Conservation (phyloP, 352 stramenopile species). For the Halophytophthora polymorphica region DNA sequence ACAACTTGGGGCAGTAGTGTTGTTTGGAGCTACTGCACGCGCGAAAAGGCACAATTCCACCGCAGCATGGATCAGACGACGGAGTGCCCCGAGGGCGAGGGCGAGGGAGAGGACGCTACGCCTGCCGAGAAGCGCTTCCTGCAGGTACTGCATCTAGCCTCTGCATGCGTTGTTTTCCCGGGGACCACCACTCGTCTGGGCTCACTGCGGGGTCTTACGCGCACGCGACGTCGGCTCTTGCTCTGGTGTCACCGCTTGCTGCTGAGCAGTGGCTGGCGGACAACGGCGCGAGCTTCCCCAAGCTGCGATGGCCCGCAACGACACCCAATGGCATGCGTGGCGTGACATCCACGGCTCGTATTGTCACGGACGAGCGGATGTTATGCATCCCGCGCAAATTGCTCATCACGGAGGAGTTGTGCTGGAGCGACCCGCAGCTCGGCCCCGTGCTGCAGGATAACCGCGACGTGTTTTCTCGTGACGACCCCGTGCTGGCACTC, state of each 20-base stretch:
- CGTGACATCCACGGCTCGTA: constrained; percentile 40
- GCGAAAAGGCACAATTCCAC: too few species aligned
- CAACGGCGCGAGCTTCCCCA: constrained; percentile 71
- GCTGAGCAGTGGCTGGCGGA: constrained; percentile 63
- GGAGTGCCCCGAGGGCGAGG: too few species aligned
- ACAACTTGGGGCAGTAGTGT: too few species aligned
- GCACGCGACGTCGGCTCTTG: constrained; percentile 1
- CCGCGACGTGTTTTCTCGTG: constrained; percentile 62
- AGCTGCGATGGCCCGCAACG: constrained; percentile 68
- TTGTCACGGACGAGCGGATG: constrained; percentile 65
- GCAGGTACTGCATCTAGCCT: too few species aligned
- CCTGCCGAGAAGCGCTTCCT: too few species aligned
- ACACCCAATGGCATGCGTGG: constrained; percentile 50
- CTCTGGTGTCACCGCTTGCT: constrained; percentile 4
- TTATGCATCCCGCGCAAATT: constrained; percentile 55
- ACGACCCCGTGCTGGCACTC: constrained; percentile 81
- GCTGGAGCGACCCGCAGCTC: constrained; percentile 50
- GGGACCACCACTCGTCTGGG: neutral
- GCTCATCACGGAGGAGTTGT: constrained; percentile 74
- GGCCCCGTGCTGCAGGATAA: constrained; percentile 45
- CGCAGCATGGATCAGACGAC: too few species aligned
- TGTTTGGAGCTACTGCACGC: too few species aligned
- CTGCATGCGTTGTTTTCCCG: too few species aligned
- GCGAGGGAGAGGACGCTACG: too few species aligned
- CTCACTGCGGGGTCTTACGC: constrained; percentile 3